Evolutionary conservation across 176 grass and related monocot genomes (phyloP), one percentile per base, ranked within the genome.

Genomic region (Carex kokanica): DNA sequence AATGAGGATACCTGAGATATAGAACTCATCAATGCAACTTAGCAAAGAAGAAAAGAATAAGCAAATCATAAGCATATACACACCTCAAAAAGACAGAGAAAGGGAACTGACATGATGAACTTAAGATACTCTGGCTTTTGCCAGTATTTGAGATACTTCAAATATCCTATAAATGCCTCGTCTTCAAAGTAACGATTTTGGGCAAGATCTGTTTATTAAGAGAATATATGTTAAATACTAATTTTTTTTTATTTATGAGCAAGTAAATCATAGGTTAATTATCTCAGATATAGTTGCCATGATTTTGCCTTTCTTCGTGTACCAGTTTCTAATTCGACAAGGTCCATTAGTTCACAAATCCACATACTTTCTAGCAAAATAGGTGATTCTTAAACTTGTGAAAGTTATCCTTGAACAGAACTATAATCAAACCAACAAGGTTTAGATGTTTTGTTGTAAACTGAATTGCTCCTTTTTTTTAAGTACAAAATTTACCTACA

Each of bases 101-200:
- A 12, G 20, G 65, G 49, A 86, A 90, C 96, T 87, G 36, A 93
- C 95, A 93, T 95, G 82, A 98, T 95, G 80, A 90, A 95, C 83
- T 98, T 95, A 85, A 98, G 89, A 80, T 95, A 98, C 88, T 98
- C 92, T 0, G 93, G 88, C 38, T 74, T 86, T 86, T 98, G 89
- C 93, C 95, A 95, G 66, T 93, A 98, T 78, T 89, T 90, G 57
- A 95, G 96, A 85, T 98, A 99, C 78, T 99, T 99, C 82, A 99
- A 86, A 69, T 99, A 98, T 45, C 91, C 88, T 9, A 95, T 90
- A 68, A 95, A 98, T 17, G 91, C 93, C 69, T 95, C 96, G 68
- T 95, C 96, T 85, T 98, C 96, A 73, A 98, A 93, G 70, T 95
- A 98, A 23, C 96, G 87, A 65, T 98, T 98, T 86, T 98, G 96